Conservation (phyloP, 345 rosid genomes). For the Lepidium africanum region DNA sequence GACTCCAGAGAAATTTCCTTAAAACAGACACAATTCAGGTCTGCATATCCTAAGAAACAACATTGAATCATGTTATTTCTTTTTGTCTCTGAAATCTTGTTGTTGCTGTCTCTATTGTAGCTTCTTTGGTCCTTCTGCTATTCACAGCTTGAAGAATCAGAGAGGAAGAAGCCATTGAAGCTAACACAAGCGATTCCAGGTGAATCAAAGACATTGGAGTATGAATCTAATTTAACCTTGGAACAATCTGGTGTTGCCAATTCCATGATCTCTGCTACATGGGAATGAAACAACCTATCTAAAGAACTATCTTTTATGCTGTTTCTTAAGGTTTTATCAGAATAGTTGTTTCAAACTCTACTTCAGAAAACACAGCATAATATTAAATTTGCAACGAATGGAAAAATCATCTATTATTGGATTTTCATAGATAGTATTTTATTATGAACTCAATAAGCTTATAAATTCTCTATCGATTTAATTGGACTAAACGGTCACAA, state of each 20-base stretch:
- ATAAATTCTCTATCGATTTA: background rate
- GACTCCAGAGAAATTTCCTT: constrained; percentile 78
- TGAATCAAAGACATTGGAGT: constrained; percentile 65
- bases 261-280: constrained; percentile 51
- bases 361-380: background rate
- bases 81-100: constrained; percentile 2
- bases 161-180: constrained; percentile 56
- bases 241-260: constrained; percentile 84
- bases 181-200: constrained; percentile 86
- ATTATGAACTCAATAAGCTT: background rate
- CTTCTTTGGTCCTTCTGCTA: constrained; percentile 88
- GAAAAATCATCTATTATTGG: background rate
- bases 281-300: constrained; percentile 21
- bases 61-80: background rate
- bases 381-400: background rate
- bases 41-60: background rate
- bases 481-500: background rate
- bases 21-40: constrained; percentile 75
- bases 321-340: constrained; percentile 12
- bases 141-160: constrained; percentile 50
- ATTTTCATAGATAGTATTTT: background rate
- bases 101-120: constrained; percentile 37
- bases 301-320: background rate
- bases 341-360: background rate
- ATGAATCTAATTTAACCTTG: constrained; percentile 57